Evolutionary conservation across 2,329 filamentous ascomycete species (phyloP).

Genomic region (Epichloe typhina): DNA sequence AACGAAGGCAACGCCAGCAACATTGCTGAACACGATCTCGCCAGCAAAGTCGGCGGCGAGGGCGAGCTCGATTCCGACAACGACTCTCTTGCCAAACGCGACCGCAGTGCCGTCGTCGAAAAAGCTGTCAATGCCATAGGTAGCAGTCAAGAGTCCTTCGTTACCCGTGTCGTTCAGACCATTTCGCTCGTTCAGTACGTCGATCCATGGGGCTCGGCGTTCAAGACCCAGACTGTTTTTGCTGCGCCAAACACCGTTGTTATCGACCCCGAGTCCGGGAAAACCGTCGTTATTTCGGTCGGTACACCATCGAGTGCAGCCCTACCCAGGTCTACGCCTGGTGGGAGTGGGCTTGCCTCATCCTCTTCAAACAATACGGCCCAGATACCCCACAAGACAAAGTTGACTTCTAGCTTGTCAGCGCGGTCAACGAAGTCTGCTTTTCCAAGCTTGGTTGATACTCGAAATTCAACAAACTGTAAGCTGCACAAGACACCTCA

Average conservation of each 20-base stretch:
- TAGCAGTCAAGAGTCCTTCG: constrained; percentile 12
- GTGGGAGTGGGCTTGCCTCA: constrained; percentile 10
- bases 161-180: constrained; percentile 39
- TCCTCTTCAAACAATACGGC: constrained; percentile 1
- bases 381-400: constrained; percentile 1
- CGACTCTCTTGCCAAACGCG: constrained; percentile 2
- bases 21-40: constrained; percentile 10
- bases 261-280: constrained; percentile 22
- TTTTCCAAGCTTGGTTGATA: constrained; percentile 5
- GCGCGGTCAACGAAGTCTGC: constrained; percentile 8
- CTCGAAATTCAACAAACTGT: constrained; percentile 14
- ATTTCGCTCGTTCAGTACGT: constrained; percentile 41
- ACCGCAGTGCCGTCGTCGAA: constrained; percentile 9
- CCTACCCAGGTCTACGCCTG: constrained; percentile 11
- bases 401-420: constrained; percentile 7
- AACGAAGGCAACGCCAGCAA: constrained; percentile 6
- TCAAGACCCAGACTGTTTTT: constrained; percentile 30
- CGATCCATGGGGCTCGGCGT: constrained; percentile 31
- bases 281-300: constrained; percentile 22
- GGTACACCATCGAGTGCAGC: constrained; percentile 12
- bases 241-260: constrained; percentile 25
- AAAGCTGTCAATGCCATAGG: constrained; percentile 3
- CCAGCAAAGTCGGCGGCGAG: constrained; percentile 14
- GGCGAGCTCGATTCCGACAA: constrained; percentile 4
- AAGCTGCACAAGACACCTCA: neutral